These are phyloP conservation scores for Aspergillus cejpii DNA, from an alignment of 2,329 filamentous ascomycete genomes.

Conservation along the genomic window DNA sequence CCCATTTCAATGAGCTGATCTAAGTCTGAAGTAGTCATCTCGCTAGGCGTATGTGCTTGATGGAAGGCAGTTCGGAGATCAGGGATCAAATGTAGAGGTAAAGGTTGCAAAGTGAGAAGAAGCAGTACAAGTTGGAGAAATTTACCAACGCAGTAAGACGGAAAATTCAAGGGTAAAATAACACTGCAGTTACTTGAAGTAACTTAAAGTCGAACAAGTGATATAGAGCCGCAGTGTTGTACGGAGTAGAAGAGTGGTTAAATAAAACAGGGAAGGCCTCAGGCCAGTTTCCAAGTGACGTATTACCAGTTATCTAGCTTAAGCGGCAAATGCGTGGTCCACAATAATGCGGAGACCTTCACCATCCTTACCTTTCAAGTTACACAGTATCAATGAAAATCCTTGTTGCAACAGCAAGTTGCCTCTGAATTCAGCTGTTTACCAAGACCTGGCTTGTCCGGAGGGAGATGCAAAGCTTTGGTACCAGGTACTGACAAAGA, in stretches of 20 bases:
- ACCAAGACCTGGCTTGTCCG: too few species aligned
- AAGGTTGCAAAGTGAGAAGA: not conserved
- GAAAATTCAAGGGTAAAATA: not conserved
- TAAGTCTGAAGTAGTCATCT: slow-evolving; percentile 47
- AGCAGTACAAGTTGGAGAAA: not conserved
- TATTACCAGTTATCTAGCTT: slow-evolving; percentile 12
- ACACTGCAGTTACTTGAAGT: too few species aligned
- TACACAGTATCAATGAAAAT: too few species aligned
- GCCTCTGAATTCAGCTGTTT: too few species aligned
- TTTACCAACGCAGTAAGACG: slow-evolving; percentile 2
- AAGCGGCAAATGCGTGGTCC: slow-evolving; percentile 20
- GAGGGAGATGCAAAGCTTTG: too few species aligned
- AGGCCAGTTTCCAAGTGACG: slow-evolving; percentile 24
- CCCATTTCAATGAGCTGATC: slow-evolving; percentile 60
- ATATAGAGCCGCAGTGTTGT: too few species aligned
- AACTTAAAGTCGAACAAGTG: too few species aligned
- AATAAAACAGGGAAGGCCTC: slow-evolving; percentile 1
- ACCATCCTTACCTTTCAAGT: not conserved
- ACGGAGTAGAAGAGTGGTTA: not conserved
- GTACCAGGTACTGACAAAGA: too few species aligned
- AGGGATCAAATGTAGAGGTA: too few species aligned
- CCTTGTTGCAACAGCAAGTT: too few species aligned
- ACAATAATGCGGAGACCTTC: not conserved
- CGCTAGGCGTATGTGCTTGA: slow-evolving; percentile 1
- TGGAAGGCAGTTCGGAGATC: not conserved